phyloP scores from a whole-genome alignment of 805 yeast species.

The Candida xyloterini region DNA sequence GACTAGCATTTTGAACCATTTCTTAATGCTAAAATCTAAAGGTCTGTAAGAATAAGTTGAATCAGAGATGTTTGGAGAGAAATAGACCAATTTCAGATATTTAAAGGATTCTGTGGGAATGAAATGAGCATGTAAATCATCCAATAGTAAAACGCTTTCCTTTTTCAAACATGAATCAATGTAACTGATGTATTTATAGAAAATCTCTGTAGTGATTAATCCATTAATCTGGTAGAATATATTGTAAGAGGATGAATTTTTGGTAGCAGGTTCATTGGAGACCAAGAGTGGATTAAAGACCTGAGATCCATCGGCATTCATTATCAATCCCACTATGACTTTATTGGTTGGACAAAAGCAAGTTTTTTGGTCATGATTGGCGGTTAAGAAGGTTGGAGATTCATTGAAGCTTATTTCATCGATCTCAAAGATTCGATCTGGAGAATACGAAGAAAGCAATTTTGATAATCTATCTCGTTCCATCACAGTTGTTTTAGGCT shows the following conservation, averaged over 20 bases:
- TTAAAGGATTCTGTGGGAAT: slow-evolving; percentile 30
- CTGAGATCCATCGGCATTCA: slow-evolving; percentile 30
- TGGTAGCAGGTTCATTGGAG: slow-evolving; percentile 17
- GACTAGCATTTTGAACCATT: slow-evolving; percentile 32
- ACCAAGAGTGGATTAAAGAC: slow-evolving; percentile 30
- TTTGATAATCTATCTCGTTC: slow-evolving; percentile 27
- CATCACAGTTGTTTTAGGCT: slow-evolving; percentile 14
- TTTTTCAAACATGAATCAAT: slow-evolving; percentile 15
- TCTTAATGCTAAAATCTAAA: slow-evolving; percentile 32
- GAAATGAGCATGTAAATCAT: slow-evolving; percentile 36
- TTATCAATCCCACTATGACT: slow-evolving; percentile 27
- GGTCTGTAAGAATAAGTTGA: slow-evolving; percentile 27
- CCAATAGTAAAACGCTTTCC: slow-evolving; percentile 29
- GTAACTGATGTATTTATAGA: slow-evolving; percentile 23
- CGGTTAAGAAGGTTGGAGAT: slow-evolving; percentile 19
- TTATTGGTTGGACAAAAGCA: slow-evolving; percentile 3
- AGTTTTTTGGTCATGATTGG: not conserved
- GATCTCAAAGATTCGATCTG: slow-evolving; percentile 34
- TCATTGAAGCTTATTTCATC: slow-evolving; percentile 34
- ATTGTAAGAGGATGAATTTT: slow-evolving; percentile 10
- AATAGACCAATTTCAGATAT: slow-evolving; percentile 32
- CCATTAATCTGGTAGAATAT: slow-evolving; percentile 25
- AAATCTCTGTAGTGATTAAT: slow-evolving; percentile 26
- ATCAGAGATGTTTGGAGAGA: slow-evolving; percentile 20
- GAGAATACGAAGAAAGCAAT: slow-evolving; percentile 16